A percentile compares a stretch with the other conserved stretches of the same genome.
phyloP scores from a whole-genome alignment of 305 asterid genomes.

The Solanum chacoense region DNA sequence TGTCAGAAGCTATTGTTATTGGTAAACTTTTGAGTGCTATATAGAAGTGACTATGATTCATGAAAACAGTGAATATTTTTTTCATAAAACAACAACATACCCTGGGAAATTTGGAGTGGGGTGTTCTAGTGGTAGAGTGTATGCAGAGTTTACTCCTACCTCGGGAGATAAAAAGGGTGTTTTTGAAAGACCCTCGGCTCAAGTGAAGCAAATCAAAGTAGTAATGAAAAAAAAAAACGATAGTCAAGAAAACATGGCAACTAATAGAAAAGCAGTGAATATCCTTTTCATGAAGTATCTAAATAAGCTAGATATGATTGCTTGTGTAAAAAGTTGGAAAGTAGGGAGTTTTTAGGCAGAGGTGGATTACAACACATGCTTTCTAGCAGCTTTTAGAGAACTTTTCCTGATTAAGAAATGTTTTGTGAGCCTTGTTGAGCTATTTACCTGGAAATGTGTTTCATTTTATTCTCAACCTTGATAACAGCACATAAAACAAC shows the following conservation, averaged over 20 bases:
- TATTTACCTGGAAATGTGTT: neutral
- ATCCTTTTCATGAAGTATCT: neutral
- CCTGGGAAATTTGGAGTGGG: neutral
- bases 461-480: neutral
- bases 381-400: neutral
- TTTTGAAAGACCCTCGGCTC: neutral
- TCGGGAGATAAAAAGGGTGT: neutral
- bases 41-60: neutral
- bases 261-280: neutral
- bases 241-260: neutral
- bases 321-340: neutral
- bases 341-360: neutral
- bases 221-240: neutral
- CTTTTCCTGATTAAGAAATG: neutral
- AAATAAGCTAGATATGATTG: neutral
- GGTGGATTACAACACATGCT: neutral
- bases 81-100: neutral
- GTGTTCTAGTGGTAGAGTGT: neutral
- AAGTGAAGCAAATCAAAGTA: neutral
- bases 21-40: neutral
- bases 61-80: neutral
- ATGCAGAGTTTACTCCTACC: neutral
- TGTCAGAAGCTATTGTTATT: neutral
- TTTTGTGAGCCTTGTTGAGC: neutral
- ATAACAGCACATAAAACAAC: neutral